Evolutionary conservation across 768 basidiomycete genomes (phyloP).

Genomic region (Phylloporus sp.): DNA sequence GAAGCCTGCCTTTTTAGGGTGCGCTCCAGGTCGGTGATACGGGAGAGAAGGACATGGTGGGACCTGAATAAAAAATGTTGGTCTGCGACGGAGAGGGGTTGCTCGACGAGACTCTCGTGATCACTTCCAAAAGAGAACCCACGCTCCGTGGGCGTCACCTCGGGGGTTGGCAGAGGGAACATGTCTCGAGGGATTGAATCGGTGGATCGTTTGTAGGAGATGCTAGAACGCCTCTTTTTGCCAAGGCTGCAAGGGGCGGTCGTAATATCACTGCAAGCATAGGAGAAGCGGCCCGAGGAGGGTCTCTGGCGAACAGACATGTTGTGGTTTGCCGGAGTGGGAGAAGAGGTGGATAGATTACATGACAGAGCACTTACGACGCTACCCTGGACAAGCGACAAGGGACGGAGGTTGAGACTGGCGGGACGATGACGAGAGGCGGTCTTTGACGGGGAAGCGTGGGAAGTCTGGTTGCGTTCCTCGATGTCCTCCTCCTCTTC

Average conservation of each 20-base stretch:
- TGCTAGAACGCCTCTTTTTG: slow-evolving; percentile 57
- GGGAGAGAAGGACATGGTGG: slow-evolving; percentile 74
- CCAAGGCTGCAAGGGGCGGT: slow-evolving; percentile 28
- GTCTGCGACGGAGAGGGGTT: slow-evolving; percentile 65
- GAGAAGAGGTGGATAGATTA: slow-evolving; percentile 50
- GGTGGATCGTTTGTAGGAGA: slow-evolving; percentile 61
- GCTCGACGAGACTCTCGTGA: slow-evolving; percentile 20
- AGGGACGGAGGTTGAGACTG: slow-evolving; percentile 60
- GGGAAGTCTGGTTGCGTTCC: slow-evolving; percentile 17
- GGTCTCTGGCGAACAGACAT: slow-evolving; percentile 9
- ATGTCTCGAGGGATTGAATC: slow-evolving; percentile 31
- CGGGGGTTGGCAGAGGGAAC: slow-evolving; percentile 63
- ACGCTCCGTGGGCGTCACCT: slow-evolving; percentile 61
- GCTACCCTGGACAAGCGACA: slow-evolving; percentile 60
- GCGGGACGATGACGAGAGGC: slow-evolving; percentile 58
- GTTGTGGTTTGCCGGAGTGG: slow-evolving; percentile 43
- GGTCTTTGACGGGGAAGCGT: slow-evolving; percentile 34
- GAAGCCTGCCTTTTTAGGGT: slow-evolving; percentile 44
- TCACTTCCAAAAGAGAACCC: slow-evolving; percentile 34
- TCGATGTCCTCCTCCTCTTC: slow-evolving; percentile 66
- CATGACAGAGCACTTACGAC: slow-evolving; percentile 33
- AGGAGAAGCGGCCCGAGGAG: slow-evolving; percentile 25
- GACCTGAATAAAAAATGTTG: slow-evolving; percentile 85
- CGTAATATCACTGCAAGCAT: slow-evolving; percentile 20
- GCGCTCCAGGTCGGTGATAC: slow-evolving; percentile 78